Percentiles rank a stretch among this genome's conserved stretches.
phyloP scores from a whole-genome alignment of 345 rosid species.

The Brassica juncea region DNA sequence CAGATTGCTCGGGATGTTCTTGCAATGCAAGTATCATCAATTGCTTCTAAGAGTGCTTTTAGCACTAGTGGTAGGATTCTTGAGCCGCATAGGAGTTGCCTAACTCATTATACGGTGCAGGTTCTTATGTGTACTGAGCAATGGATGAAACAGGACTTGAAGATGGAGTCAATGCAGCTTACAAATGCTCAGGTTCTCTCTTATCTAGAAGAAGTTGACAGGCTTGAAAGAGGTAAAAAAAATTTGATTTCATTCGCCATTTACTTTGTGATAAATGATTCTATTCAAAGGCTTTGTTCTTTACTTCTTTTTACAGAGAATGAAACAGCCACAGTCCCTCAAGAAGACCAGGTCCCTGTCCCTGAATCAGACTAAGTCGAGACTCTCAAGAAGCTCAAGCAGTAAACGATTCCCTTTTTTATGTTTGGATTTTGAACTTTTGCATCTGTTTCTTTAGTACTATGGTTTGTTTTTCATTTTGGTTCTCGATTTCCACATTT shows the following conservation, averaged over 20 bases:
- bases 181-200: no score
- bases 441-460: not conserved
- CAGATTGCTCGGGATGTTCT: not conserved
- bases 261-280: not conserved
- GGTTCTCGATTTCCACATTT: not conserved
- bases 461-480: not conserved
- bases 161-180: no score
- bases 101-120: not conserved
- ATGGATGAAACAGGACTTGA: no score
- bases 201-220: no score
- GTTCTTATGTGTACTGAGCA: not conserved
- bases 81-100: not conserved
- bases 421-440: not conserved
- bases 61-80: not conserved
- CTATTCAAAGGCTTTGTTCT: not conserved
- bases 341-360: not conserved
- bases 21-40: not conserved
- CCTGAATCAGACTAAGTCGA: not conserved
- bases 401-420: not conserved
- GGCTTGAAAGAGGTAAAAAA: no score
- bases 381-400: not conserved
- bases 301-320: not conserved
- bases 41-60: not conserved
- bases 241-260: not conserved
- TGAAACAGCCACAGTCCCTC: not conserved